phyloP scores from a whole-genome alignment of 768 basidiomycete species.

The Bullera alba region DNA sequence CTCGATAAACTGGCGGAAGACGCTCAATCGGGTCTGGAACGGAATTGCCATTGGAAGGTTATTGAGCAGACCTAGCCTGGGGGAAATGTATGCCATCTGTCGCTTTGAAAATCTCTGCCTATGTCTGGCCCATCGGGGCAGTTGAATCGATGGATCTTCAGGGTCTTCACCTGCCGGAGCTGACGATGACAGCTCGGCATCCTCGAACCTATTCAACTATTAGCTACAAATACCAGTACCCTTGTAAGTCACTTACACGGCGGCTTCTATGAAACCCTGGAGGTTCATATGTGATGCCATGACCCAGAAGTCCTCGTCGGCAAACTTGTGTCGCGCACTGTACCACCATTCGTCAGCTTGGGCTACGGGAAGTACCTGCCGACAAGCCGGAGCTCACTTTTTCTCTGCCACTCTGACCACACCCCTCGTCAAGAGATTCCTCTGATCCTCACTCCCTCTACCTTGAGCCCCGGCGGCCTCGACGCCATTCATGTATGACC shows the following conservation, averaged over 20 bases:
- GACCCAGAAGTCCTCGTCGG: slow-evolving; percentile 78
- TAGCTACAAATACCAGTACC: neutral
- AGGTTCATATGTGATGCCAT: slow-evolving; percentile 57
- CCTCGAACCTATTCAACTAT: slow-evolving; percentile 8
- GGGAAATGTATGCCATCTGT: slow-evolving; percentile 67
- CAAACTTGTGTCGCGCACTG: slow-evolving; percentile 78
- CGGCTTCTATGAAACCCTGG: slow-evolving; percentile 74
- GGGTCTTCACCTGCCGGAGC: slow-evolving; percentile 14
- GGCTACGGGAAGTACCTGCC: neutral
- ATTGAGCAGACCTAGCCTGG: slow-evolving; percentile 81
- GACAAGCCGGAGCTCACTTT: slow-evolving; percentile 57
- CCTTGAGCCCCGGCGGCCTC: slow-evolving; percentile 19
- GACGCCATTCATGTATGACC: slow-evolving; percentile 63
- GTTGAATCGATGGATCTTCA: slow-evolving; percentile 3
- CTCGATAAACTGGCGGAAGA: slow-evolving; percentile 74
- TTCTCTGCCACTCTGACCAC: slow-evolving; percentile 74
- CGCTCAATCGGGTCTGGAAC: slow-evolving; percentile 80
- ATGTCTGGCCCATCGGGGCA: slow-evolving; percentile 34
- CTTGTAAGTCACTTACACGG: slow-evolving; percentile 19
- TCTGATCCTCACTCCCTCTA: slow-evolving; percentile 56
- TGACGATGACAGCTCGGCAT: slow-evolving; percentile 22
- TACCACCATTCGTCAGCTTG: neutral
- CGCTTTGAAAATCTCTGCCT: slow-evolving; percentile 54
- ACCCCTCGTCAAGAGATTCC: slow-evolving; percentile 70
- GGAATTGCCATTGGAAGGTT: slow-evolving; percentile 95